Conservation (phyloP, 179 eudicot species). For the Beta macrorhiza region DNA sequence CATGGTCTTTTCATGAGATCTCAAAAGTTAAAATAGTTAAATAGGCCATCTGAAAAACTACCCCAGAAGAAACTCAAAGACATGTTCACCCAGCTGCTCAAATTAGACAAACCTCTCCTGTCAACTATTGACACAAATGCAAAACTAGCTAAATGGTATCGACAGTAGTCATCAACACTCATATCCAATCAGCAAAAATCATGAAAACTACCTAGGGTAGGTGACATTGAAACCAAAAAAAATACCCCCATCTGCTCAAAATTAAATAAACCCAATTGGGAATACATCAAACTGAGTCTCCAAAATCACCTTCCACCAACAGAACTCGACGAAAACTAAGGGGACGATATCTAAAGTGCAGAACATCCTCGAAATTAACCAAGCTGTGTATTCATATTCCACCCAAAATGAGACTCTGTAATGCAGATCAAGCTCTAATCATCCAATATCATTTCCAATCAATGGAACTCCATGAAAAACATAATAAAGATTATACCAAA, state of each 20-base stretch:
- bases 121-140: neutral
- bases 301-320: neutral
- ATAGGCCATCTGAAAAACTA: neutral
- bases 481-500: no score
- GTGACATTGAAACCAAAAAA: neutral
- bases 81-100: neutral
- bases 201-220: neutral
- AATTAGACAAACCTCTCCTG: neutral
- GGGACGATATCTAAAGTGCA: neutral
- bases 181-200: neutral
- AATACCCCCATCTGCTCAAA: neutral
- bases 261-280: neutral
- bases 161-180: neutral
- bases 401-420: neutral
- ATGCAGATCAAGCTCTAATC: neutral
- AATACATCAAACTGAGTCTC: neutral
- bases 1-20: no score
- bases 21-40: neutral
- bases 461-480: no score
- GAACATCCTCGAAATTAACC: conserved; percentile 9
- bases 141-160: neutral
- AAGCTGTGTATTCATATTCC: neutral
- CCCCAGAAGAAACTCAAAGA: neutral
- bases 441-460: neutral
- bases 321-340: neutral